phyloP scores from a whole-genome alignment of 495 filamentous ascomycete species.

The Penicillium malachiteum region DNA sequence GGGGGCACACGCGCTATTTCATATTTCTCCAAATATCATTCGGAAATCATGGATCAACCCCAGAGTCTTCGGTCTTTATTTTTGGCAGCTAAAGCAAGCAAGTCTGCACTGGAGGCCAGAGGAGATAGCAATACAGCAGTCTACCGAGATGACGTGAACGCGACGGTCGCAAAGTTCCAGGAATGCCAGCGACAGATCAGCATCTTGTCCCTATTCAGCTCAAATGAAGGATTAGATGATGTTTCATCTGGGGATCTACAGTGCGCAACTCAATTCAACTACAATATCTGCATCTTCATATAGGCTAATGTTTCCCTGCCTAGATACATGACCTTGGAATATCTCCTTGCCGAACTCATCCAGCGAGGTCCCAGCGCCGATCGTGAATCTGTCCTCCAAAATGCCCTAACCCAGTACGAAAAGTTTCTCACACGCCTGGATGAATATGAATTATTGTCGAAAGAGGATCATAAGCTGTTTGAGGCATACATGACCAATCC shows the following conservation, averaged over 20 bases:
- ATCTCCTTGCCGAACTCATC: conserved; percentile 66
- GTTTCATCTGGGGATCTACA: conserved; percentile 78
- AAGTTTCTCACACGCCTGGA: conserved; percentile 73
- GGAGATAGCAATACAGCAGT: conserved; percentile 53
- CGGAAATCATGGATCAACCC: conserved; percentile 52
- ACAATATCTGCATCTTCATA: conserved; percentile 17
- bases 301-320: conserved; percentile 21
- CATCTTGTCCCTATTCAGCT: conserved; percentile 77
- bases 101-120: conserved; percentile 47
- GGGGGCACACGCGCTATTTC: conserved; percentile 17
- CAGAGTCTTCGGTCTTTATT: conserved; percentile 62
- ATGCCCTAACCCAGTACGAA: conserved; percentile 68
- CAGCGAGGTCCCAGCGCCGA: conserved; percentile 53
- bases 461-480: conserved; percentile 67
- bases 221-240: conserved; percentile 89
- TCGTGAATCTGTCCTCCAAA: conserved; percentile 62
- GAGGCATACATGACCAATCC: conserved; percentile 66
- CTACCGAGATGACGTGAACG: conserved; percentile 66
- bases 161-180: conserved; percentile 67
- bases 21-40: conserved; percentile 1
- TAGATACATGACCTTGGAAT: conserved; percentile 70
- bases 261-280: conserved; percentile 41
- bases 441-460: conserved; percentile 69
- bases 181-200: conserved; percentile 68
- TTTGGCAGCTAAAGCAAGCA: conserved; percentile 53